Conservation (phyloP, 768 basidiomycete species). For the Termitomyces sp. region DNA sequence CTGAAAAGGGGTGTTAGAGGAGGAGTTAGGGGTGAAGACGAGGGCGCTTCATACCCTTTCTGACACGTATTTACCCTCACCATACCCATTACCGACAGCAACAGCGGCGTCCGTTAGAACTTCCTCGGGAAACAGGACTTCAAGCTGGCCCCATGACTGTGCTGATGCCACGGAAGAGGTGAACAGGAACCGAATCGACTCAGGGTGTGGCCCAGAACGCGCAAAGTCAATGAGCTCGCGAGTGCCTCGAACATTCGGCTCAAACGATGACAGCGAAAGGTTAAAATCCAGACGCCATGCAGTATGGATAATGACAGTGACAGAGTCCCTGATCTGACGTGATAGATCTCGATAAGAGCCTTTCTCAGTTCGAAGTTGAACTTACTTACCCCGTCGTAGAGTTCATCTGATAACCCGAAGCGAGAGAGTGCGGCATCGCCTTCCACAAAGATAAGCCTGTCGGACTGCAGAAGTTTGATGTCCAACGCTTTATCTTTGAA, state of each 20-base stretch:
- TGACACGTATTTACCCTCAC: slow-evolving; percentile 38
- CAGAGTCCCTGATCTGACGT: slow-evolving; percentile 23
- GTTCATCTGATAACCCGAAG: slow-evolving; percentile 22
- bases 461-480: slow-evolving; percentile 16
- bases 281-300: slow-evolving; percentile 44
- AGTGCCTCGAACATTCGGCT: slow-evolving; percentile 39
- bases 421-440: slow-evolving; percentile 21
- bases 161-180: slow-evolving; percentile 34
- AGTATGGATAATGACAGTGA: slow-evolving; percentile 33
- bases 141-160: slow-evolving; percentile 21
- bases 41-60: slow-evolving; percentile 24
- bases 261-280: slow-evolving; percentile 43
- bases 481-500: slow-evolving; percentile 24
- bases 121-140: slow-evolving; percentile 30
- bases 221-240: slow-evolving; percentile 40
- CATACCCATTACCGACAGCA: slow-evolving; percentile 37
- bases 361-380: background rate
- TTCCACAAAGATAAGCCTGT: slow-evolving; percentile 28
- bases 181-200: slow-evolving; percentile 28
- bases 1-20: slow-evolving; percentile 7
- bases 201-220: slow-evolving; percentile 18
- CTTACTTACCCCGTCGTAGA: slow-evolving; percentile 18
- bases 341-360: background rate
- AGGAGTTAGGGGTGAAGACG: background rate
- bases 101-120: slow-evolving; percentile 22